phyloP scores from a whole-genome alignment of 257 asterid species.

The Buddleja alternifolia region DNA sequence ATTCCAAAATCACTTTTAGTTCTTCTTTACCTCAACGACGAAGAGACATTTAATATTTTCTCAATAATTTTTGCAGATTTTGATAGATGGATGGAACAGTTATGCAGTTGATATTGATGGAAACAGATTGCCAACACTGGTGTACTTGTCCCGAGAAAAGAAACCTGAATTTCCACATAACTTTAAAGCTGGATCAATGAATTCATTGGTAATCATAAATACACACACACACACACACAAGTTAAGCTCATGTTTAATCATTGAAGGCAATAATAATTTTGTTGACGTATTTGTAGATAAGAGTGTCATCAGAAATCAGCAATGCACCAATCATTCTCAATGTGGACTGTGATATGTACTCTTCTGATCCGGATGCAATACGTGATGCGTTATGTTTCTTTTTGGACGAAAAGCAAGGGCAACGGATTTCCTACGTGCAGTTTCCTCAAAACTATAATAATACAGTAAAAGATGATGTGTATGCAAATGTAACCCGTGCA shows the following conservation, averaged over 20 bases:
- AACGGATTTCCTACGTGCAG: slow-evolving; percentile 48
- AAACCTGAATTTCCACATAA: slow-evolving; percentile 49
- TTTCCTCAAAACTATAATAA: slow-evolving; percentile 57
- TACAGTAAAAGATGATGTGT: slow-evolving; percentile 46
- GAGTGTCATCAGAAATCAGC: slow-evolving; percentile 57
- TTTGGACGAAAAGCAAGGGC: slow-evolving; percentile 53
- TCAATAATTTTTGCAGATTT: slow-evolving; percentile 32
- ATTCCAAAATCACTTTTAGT: background rate
- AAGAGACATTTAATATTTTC: background rate
- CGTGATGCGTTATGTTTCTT: slow-evolving; percentile 58
- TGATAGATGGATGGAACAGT: slow-evolving; percentile 44
- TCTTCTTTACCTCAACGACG: background rate
- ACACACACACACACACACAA: too few species aligned
- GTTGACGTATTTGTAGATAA: slow-evolving; percentile 36
- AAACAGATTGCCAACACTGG: slow-evolving; percentile 49
- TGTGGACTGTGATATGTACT: slow-evolving; percentile 69
- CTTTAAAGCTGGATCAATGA: slow-evolving; percentile 75
- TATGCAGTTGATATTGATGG: slow-evolving; percentile 41
- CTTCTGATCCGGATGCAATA: slow-evolving; percentile 53
- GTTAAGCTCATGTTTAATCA: background rate
- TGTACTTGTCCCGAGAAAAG: slow-evolving; percentile 63
- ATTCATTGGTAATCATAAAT: slow-evolving; percentile 48
- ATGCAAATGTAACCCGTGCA: slow-evolving; percentile 32
- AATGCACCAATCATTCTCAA: slow-evolving; percentile 64
- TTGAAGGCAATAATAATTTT: background rate